Base-by-base conservation (phyloP, 768 basidiomycete species). In the Pulveroboletus sp. region DNA sequence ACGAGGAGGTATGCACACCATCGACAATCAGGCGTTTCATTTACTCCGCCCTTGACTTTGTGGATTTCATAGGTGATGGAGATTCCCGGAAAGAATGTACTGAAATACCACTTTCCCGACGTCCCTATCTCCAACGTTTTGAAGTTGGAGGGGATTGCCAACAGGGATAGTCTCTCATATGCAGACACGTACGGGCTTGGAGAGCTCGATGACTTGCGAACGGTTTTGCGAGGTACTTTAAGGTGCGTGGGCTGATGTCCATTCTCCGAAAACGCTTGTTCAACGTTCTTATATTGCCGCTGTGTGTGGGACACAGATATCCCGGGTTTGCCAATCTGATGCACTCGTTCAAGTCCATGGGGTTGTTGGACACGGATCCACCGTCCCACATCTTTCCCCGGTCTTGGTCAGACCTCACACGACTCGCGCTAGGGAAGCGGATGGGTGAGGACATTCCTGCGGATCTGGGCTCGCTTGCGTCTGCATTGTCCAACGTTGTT, bases 211-310 rank as follows among this genome's bases (percentile, higher is more conserved):
- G 65, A 63, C 6, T 57, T 88, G 49, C 73, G 78, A 43, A 86
- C 90, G 1, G 70, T 94, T 43, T 68, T 96, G 58, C 77, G 94
- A 31, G 94, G 94, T 5, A 96, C 94, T 0, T 66, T 96, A 39
- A 79, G 93, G 84, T 86, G 52, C 43, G 71, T 46, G 15, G 5
- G 37, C 11, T 15, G 5, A 2, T 15, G 24, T 43, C 3, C 8
- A 14, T 11, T 6, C 5, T 3, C 2, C 26, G 26, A 41, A 12
- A 28, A 4, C 28, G 6, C 17, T 0, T 4, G 12, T 30, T 0
- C 15, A 43, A 15, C 15, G 5, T 6, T 11, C 26, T 17, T 33
- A 39, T 10, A 33, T 33, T 33, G 32, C 32, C 9, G 7, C 6
- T 2, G 5, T 10, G 11, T 5, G 14, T 33, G 2, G 3, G 8